Evolutionary conservation across 768 basidiomycete species (phyloP), one percentile per base, ranked within the genome.

Genomic region (Fibroporia radiculosa): DNA sequence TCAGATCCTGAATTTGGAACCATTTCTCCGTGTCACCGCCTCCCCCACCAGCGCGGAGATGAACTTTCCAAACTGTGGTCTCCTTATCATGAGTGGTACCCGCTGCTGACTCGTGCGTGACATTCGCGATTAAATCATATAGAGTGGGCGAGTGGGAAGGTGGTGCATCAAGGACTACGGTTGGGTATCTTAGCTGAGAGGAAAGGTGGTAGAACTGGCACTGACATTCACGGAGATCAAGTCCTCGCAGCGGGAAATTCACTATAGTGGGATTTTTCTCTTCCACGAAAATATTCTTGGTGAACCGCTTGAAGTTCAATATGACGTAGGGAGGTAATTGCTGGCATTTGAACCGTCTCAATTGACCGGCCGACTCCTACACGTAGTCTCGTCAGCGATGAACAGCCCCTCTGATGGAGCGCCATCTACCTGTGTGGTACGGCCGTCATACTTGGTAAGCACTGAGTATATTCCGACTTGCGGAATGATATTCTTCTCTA

Each of bases 251-350:
- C 2, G 95, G 95, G 58, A 96, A 99, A 60, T 95, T 99, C 54
- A 99, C 88, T 49, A 99, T 93, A 1, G 96, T 99, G 6, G 95
- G 95, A 57, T 99, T 99, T 66, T 96, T 96, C 64, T 99, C 96
- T 63, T 97, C 95, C 5, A 97, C 93, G 56, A 98, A 97, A 42
- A 74, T 74, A 62, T 98, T 99, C 62, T 89, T 96, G 19, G 90
- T 93, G 67, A 98, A 99, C 29, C 96, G 80, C 62, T 93, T 98
- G 73, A 85, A 93, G 62, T 95, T 89, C 16, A 97, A 70, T 56
- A 98, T 86, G 57, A 99, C 82, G 60, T 96, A 97, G 40, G 75
- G 88, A 29, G 96, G 96, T 48, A 99, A 69, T 28, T 75, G 73
- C 56, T 88, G 87, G 55, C 93, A 84, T 63, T 97, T 93, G 67